Conservation (phyloP, 306 rosid species). For the Pterocarpus santalinus region DNA sequence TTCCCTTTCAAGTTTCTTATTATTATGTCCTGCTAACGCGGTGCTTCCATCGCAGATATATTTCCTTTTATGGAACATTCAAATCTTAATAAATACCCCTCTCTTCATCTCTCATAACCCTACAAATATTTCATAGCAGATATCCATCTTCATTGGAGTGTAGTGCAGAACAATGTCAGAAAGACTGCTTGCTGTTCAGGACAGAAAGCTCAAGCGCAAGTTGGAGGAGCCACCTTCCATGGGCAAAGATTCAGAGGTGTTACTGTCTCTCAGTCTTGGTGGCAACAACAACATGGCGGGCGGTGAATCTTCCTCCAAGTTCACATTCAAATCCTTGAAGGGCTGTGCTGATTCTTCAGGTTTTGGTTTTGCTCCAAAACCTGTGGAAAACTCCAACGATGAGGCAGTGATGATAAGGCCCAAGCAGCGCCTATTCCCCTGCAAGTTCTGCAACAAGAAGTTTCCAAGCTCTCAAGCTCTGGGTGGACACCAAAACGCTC, state of each 20-base stretch:
- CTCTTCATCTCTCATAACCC: background rate
- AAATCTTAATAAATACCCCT: conserved; percentile 13
- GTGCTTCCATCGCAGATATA: background rate
- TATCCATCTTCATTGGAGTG: background rate
- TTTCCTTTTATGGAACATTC: background rate
- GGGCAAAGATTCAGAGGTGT: background rate
- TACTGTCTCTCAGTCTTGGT: background rate
- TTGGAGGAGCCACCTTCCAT: background rate
- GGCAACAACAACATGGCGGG: background rate
- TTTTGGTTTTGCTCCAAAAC: background rate
- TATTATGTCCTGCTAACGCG: background rate
- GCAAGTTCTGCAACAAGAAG: conserved; percentile 40
- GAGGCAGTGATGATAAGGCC: background rate
- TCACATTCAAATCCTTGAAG: background rate
- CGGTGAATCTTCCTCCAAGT: background rate
- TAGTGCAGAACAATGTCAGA: background rate
- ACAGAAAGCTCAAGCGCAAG: background rate
- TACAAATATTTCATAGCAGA: background rate
- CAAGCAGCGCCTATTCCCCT: background rate
- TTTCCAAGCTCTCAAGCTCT: conserved; percentile 68
- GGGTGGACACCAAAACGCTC: conserved; percentile 85
- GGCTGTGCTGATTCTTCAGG: too few species aligned
- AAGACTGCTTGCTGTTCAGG: background rate
- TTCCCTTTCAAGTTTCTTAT: background rate
- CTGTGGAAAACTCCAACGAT: background rate